A percentile compares a stretch with the other conserved stretches of the same genome.
Evolutionary conservation across 139 green algal species (phyloP).

Genomic region (Marvania coccoides): DNA sequence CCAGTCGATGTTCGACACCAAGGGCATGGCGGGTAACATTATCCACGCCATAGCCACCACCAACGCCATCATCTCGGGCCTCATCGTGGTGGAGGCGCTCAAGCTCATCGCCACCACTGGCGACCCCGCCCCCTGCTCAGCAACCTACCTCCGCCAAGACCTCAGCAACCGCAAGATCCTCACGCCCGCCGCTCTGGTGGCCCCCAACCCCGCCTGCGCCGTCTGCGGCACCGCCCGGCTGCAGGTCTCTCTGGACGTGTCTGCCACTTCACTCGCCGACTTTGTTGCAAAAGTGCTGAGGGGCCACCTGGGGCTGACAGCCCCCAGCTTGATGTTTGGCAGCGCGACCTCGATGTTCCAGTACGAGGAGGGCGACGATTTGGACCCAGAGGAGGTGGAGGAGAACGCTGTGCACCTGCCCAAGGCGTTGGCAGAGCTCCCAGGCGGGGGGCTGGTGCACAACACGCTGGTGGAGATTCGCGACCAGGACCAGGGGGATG

Average conservation of each 20-base stretch:
- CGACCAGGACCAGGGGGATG: constrained; percentile 71
- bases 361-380: constrained; percentile 79
- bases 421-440: constrained; percentile 41
- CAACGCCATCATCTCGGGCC: constrained; percentile 88
- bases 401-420: constrained; percentile 31
- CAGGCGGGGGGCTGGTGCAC: constrained; percentile 58
- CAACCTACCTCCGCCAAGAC: constrained; percentile 43
- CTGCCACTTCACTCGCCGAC: constrained; percentile 42
- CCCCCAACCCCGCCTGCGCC: constrained; percentile 55
- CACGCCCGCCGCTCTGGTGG: constrained; percentile 6
- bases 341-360: no score
- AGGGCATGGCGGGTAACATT: constrained; percentile 99
- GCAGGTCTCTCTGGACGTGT: constrained; percentile 44
- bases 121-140: constrained; percentile 8
- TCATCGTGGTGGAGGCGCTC: constrained; percentile 86
- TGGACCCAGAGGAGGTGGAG: constrained; percentile 79
- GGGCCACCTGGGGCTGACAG: constrained; percentile 51
- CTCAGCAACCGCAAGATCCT: constrained; percentile 29
- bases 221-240: constrained; percentile 69
- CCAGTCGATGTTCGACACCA: constrained; percentile 78
- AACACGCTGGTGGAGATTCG: constrained; percentile 52
- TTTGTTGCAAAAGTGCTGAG: constrained; percentile 67
- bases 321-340: constrained; percentile 33
- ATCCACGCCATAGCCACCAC: constrained; percentile 99
- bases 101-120: constrained; percentile 69